Evolutionary conservation across 176 grass and related monocot species (phyloP).

Genomic region (Calamus simplicifolius): DNA sequence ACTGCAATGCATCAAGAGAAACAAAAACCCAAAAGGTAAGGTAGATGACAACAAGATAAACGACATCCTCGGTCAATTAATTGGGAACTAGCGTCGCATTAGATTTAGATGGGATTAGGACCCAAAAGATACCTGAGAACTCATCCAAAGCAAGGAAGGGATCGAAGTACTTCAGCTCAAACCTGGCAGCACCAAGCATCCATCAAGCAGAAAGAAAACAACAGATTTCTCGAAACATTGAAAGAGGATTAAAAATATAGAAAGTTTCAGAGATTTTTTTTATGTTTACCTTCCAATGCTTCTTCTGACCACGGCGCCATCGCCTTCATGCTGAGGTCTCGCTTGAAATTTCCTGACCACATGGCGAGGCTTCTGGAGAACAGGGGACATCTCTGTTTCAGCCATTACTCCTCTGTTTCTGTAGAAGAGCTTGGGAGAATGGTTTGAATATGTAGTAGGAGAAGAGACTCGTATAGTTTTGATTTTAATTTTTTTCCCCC

Average conservation of each 20-base stretch:
- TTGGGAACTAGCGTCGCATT: neutral
- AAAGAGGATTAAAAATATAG: neutral
- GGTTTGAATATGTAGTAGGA: too few species aligned
- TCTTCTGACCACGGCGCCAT: constrained; percentile 74
- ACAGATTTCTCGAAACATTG: neutral
- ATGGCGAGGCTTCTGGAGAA: constrained; percentile 43
- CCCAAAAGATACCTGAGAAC: constrained; percentile 61
- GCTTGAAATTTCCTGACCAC: constrained; percentile 71
- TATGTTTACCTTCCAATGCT: constrained; percentile 77
- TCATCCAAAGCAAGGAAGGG: constrained; percentile 91
- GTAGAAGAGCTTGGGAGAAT: too few species aligned
- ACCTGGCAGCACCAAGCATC: constrained; percentile 25
- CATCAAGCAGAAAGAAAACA: neutral
- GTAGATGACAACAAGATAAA: neutral
- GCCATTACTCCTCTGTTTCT: too few species aligned
- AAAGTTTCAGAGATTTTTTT: neutral
- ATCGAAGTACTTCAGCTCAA: constrained; percentile 90
- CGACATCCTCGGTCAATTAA: too few species aligned
- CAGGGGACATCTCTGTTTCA: too few species aligned
- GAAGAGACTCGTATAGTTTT: too few species aligned
- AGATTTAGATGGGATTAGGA: neutral
- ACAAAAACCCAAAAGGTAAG: neutral
- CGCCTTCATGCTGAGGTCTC: constrained; percentile 73
- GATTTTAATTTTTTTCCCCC: too few species aligned
- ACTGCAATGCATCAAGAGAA: constrained; percentile 27